Evolutionary conservation across 805 yeast species (phyloP).

Genomic region (Zygosaccharomyces siamensis): DNA sequence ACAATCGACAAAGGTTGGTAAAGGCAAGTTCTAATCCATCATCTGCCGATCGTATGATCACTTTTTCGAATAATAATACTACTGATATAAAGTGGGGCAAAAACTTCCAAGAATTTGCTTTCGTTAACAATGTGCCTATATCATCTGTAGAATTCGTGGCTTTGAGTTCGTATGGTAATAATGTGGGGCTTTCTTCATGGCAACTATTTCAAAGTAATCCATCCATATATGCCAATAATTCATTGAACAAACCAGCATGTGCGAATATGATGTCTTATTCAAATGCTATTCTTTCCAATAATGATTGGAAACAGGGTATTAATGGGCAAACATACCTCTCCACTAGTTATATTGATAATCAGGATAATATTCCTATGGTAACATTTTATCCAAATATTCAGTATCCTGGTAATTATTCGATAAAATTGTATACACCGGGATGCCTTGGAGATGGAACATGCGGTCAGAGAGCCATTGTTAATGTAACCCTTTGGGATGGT

Average conservation of each 20-base stretch:
- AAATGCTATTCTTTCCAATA: conserved; percentile 27
- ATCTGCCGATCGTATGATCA: conserved; percentile 6
- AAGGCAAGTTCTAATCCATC: conserved; percentile 18
- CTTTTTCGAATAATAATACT: conserved; percentile 28
- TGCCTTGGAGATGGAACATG: conserved; percentile 70
- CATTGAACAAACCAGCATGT: conserved; percentile 66
- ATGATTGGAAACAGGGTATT: conserved; percentile 32
- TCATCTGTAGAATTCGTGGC: conserved; percentile 59
- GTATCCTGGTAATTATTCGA: conserved; percentile 67
- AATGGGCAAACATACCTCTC: conserved; percentile 29
- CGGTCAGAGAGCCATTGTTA: conserved; percentile 64
- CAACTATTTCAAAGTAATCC: conserved; percentile 56
- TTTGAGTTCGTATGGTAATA: conserved; percentile 60
- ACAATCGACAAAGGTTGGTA: conserved; percentile 37
- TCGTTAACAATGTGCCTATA: conserved; percentile 63
- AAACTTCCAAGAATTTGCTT: conserved; percentile 75
- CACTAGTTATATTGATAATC: conserved; percentile 33
- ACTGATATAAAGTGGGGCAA: conserved; percentile 37
- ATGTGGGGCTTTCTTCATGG: conserved; percentile 67
- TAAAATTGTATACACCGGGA: conserved; percentile 82
- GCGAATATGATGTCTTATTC: conserved; percentile 24
- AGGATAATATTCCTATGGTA: conserved; percentile 34
- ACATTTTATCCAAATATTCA: conserved; percentile 64
- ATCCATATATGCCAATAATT: conserved; percentile 66
- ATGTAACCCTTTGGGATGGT: conserved; percentile 55